phyloP scores from a whole-genome alignment of 83 land plant genomes.

The Thuja plicata region DNA sequence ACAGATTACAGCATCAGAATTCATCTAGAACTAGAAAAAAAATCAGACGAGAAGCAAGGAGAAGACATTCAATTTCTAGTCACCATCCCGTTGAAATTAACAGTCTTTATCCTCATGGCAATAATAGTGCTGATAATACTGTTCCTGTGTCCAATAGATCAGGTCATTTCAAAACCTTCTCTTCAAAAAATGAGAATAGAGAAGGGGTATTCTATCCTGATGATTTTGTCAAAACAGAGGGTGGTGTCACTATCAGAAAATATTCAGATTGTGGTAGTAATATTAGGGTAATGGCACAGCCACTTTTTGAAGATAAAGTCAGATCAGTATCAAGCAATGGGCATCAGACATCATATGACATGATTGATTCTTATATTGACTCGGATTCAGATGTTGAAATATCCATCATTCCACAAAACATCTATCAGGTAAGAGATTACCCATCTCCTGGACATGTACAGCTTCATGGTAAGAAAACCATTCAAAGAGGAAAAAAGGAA shows the following conservation, averaged over 20 bases:
- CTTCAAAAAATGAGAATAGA: constrained; percentile 7
- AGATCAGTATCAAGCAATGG: neutral
- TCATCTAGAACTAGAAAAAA: constrained; percentile 8
- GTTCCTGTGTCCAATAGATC: neutral
- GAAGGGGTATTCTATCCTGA: neutral
- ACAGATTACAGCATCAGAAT: neutral
- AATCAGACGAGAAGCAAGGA: constrained; percentile 3
- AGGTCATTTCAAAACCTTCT: neutral
- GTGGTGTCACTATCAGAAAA: neutral
- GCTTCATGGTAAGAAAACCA: neutral
- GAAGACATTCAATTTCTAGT: constrained; percentile 4
- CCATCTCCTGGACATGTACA: neutral
- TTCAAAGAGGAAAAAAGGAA: neutral
- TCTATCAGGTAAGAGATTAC: neutral
- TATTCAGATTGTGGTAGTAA: neutral
- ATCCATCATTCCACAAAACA: neutral
- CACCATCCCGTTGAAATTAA: constrained; percentile 9
- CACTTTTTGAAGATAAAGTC: neutral
- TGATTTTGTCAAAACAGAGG: neutral
- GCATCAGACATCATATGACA: neutral
- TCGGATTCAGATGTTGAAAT: neutral
- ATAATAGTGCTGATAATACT: neutral
- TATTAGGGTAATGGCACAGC: neutral
- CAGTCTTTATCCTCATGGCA: neutral
- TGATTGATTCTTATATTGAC: constrained; percentile 6